Base-by-base conservation (phyloP, 23 red algal genomes). In the Chondrus crispus region DNA sequence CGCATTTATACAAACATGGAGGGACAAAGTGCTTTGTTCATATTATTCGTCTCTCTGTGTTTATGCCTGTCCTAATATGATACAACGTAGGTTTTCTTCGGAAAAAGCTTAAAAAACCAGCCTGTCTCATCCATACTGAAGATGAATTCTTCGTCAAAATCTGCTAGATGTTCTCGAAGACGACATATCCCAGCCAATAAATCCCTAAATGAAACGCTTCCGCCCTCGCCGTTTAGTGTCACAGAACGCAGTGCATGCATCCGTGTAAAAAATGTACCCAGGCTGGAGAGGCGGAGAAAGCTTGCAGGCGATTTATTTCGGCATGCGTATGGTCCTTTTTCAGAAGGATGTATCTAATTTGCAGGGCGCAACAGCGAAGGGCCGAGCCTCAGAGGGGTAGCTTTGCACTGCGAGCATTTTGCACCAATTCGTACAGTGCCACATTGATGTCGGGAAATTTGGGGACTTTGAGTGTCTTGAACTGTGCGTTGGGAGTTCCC, bases 71-170 rank as follows among this genome's bases (percentile, higher is more conserved):
- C 33, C 46, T 57, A 7, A 28, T 46, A n/a, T 1, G 46, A n/a
- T 26, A 46, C 20, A 28, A 84, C 29, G 40, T 84, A 66, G n/a
- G 79, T 62, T 64, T 1, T 44, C 79, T 39, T 62, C n/a, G 79
- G 50, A 36, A 84, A 46, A n/a, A 57, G 26, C 36, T 64, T 16
- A 38, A 1, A 84, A 62, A 84, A 66, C 19, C 62, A 41, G 16
- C 79, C 79, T 9, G 52, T 84, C 54, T 84, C 79, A 10, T 84
- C 79, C 48, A 84, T 62, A 0, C 24, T 69, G 81, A 85, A 85
- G 20, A 69, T 69, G 57, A 14, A 26, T 16, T 85, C 81, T 68
- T 47, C 46, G 44, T 37, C 37, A 51, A 39, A 85, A 1, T 28
- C 46, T 35, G 29, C 30, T 12, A 85, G 57, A 40, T 29, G 30